Evolutionary conservation across 345 rosid species (phyloP), one percentile per base, ranked within the genome.

Genomic region (Nephelium lappaceum): DNA sequence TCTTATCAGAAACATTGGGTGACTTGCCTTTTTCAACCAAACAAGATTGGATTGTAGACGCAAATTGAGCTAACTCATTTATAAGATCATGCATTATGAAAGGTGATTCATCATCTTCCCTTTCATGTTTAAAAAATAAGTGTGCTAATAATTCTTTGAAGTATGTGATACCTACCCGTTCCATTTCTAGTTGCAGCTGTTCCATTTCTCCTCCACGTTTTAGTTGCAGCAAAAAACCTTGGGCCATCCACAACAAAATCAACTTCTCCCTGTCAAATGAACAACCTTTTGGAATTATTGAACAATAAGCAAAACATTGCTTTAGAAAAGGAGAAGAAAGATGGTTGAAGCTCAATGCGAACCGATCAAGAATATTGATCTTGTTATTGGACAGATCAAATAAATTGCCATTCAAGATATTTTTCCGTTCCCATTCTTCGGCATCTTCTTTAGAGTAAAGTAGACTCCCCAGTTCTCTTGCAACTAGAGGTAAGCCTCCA

Each of bases 381-480:
- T n/a, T n/a, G n/a, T n/a, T n/a, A n/a, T n/a, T n/a, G n/a, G 83
- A 77, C 23, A 80, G 83, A 78, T 83, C 86, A 88, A 86, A 83
- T 27, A 77, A 81, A 23, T 36, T 73, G 74, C 87, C 78, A 68
- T 31, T 71, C 69, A 84, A 57, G 64, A 87, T 83, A 72, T 79
- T 79, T 45, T 83, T 76, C 86, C n/a, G n/a, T n/a, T n/a, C n/a
- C n/a, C 88, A 87, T 77, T 87, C 85, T 16, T 25, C 58, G 4
- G 61, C 80, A 49, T 87, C 69, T n/a, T n/a, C 63, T 10, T 57
- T 47, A 65, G 78, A 80, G 27, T 75, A 76, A 65, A 88, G 64
- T 8, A 84, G 77, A 66, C 85, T 81, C 38, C 91, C 89, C 1
- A 88, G 69, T 39, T 78, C 72, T 70, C 82, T 88, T 60, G 81